Conservation (phyloP, 805 yeast species). For the Pichia occidentalis region DNA sequence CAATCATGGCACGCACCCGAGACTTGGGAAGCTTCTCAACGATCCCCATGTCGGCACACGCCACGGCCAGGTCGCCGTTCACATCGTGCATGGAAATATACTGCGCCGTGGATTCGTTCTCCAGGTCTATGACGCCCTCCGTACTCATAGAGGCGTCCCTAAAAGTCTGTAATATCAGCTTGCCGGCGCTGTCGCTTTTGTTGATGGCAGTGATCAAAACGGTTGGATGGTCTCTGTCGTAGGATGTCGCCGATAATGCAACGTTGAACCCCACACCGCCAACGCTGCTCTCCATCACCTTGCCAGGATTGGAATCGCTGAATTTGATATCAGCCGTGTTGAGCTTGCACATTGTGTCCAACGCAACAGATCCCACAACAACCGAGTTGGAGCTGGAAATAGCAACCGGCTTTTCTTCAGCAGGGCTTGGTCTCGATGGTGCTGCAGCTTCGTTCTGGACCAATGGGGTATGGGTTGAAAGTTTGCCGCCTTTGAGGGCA, state of each 20-base stretch:
- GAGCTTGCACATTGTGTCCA: slow-evolving; percentile 60
- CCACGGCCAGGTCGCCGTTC: slow-evolving; percentile 59
- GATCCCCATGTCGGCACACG: slow-evolving; percentile 82
- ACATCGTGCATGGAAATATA: slow-evolving; percentile 62
- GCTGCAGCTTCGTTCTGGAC: background rate
- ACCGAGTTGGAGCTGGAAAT: slow-evolving; percentile 33
- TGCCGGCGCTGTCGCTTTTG: slow-evolving; percentile 45
- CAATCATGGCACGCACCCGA: slow-evolving; percentile 38
- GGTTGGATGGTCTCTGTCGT: slow-evolving; percentile 27
- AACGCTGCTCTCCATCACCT: slow-evolving; percentile 39
- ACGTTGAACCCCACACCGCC: slow-evolving; percentile 89
- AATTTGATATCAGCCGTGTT: slow-evolving; percentile 21
- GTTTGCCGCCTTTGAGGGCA: slow-evolving; percentile 25
- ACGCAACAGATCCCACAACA: slow-evolving; percentile 70
- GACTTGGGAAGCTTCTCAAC: slow-evolving; percentile 42
- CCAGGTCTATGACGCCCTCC: slow-evolving; percentile 34
- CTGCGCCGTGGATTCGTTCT: slow-evolving; percentile 48
- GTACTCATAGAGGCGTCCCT: slow-evolving; percentile 25
- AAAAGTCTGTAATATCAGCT: slow-evolving; percentile 31
- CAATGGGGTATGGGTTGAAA: background rate
- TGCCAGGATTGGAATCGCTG: slow-evolving; percentile 72
- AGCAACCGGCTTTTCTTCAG: slow-evolving; percentile 1
- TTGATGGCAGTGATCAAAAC: slow-evolving; percentile 54
- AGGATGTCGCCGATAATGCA: slow-evolving; percentile 42
- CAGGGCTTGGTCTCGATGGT: background rate